These are phyloP conservation scores for Podaxis rugospora DNA, from an alignment of 768 basidiomycete species.

Conservation along the genomic window DNA sequence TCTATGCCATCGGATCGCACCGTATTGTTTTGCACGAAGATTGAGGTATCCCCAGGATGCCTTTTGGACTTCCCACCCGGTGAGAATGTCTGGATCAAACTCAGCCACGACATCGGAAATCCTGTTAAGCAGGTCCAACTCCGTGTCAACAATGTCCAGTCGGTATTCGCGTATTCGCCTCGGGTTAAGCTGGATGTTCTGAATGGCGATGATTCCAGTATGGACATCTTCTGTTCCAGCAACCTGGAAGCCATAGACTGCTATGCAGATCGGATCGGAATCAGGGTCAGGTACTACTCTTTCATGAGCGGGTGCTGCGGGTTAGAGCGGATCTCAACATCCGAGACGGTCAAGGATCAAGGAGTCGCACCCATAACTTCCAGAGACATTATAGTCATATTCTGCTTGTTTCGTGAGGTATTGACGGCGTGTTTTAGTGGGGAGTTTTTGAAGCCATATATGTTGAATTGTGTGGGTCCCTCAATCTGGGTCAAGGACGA, in stretches of 20 bases:
- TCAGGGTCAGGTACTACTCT: slow-evolving; percentile 62
- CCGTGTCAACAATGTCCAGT: slow-evolving; percentile 54
- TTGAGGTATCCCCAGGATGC: slow-evolving; percentile 89
- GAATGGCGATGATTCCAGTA: slow-evolving; percentile 53
- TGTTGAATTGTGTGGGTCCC: slow-evolving; percentile 72
- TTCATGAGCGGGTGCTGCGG: slow-evolving; percentile 53
- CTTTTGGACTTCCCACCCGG: slow-evolving; percentile 89
- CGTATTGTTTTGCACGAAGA: slow-evolving; percentile 57
- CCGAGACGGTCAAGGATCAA: neutral
- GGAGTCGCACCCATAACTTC: slow-evolving; percentile 75
- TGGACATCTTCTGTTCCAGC: slow-evolving; percentile 33
- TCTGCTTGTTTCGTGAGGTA: slow-evolving; percentile 51
- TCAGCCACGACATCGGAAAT: slow-evolving; percentile 69
- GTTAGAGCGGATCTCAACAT: neutral
- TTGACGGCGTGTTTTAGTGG: slow-evolving; percentile 24
- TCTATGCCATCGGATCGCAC: slow-evolving; percentile 29
- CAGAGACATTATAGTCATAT: slow-evolving; percentile 76
- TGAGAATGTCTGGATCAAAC: slow-evolving; percentile 87
- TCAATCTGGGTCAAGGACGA: slow-evolving; percentile 39
- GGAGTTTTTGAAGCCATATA: slow-evolving; percentile 62
- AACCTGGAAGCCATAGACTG: slow-evolving; percentile 72
- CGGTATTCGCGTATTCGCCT: slow-evolving; percentile 38
- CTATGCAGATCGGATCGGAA: slow-evolving; percentile 57
- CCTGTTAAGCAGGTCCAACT: slow-evolving; percentile 78
- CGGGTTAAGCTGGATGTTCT: slow-evolving; percentile 31